phyloP scores from a whole-genome alignment of 2,329 filamentous ascomycete genomes.

The Diplodia scrobiculata region DNA sequence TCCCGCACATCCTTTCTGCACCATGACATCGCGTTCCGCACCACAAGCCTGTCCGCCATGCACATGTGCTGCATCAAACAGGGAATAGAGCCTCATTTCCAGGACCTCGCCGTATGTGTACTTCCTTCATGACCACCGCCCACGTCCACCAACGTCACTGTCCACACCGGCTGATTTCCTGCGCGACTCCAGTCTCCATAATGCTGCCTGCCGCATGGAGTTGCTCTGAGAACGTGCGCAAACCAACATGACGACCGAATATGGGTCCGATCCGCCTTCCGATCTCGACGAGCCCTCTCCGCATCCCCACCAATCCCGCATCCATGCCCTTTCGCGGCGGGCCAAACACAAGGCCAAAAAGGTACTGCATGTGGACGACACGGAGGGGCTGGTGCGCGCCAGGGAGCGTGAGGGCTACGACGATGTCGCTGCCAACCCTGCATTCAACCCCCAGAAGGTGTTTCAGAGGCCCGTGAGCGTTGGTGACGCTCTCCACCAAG shows the following conservation, averaged over 20 bases:
- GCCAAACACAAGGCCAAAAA: constrained; percentile 28
- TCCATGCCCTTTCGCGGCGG: constrained; percentile 17
- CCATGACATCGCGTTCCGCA: constrained; percentile 5
- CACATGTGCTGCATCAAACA: constrained; percentile 1
- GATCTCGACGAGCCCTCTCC: not conserved
- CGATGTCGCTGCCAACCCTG: constrained; percentile 37
- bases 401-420: not conserved
- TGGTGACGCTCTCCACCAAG: constrained; percentile 31
- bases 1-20: not conserved
- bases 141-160: constrained; percentile 6
- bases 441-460: constrained; percentile 40
- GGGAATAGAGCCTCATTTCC: constrained; percentile 4
- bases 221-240: not conserved
- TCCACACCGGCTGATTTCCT: not conserved
- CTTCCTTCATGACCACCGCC: not conserved
- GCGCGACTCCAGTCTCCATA: not conserved
- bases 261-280: not conserved
- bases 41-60: not conserved
- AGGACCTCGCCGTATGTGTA: not conserved
- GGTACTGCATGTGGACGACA: constrained; percentile 28
- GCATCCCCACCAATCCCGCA: not conserved
- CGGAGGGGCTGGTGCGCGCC: constrained; percentile 15
- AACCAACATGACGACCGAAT: not conserved
- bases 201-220: not conserved
- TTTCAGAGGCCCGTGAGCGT: constrained; percentile 34